Evolutionary conservation across 2,329 filamentous ascomycete genomes (phyloP), one percentile per base, ranked within the genome.

Genomic region (Fusarium caatingaense): DNA sequence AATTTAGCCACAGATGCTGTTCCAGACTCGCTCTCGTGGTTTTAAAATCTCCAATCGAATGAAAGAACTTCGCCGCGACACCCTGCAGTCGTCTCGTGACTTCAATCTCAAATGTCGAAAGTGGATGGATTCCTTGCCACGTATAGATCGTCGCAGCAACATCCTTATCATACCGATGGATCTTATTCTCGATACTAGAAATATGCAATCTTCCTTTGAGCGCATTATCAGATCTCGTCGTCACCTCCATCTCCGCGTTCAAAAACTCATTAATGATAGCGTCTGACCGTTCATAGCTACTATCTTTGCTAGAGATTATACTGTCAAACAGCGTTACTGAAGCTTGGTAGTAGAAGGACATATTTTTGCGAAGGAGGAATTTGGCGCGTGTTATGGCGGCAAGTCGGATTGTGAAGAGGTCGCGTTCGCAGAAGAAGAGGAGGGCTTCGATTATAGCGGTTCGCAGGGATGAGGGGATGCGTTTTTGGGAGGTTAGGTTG

Each of bases 131-230:
- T 0, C 75, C 77, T 3, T 74, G 63, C 78, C 78, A 80, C 4
- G 61, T 64, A 41, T 79, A 80, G 18, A 80, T 79, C 18, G 62
- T 70, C 0, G 72, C 68, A 0, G 76, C 68, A 5, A 79, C 73
- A 13, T 77, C 77, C 0, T 60, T 62, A 8, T 79, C 78, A 44
- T 78, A 78, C 2, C 72, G 69, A 23, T 77, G 74, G 3, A 80
- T 78, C 51, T 79, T 80, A 37, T 78, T 80, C 40, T 80, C 78
- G 3, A 80, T 66, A n/a, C 75, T 73, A 0, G 78, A 78, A 1
- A 80, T 78, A 23, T 80, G 78, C 6, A 80, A 63, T 4, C 78
- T 72, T n/a, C 78, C 78, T 8, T 62, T 63, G 0, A 80, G 30
- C 0, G 77, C 76, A 3, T 78, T 77, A 18, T 79, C 77, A 8